Evolutionary conservation across 352 stramenopile genomes (phyloP).

Genomic region (Globisporangium polare): DNA sequence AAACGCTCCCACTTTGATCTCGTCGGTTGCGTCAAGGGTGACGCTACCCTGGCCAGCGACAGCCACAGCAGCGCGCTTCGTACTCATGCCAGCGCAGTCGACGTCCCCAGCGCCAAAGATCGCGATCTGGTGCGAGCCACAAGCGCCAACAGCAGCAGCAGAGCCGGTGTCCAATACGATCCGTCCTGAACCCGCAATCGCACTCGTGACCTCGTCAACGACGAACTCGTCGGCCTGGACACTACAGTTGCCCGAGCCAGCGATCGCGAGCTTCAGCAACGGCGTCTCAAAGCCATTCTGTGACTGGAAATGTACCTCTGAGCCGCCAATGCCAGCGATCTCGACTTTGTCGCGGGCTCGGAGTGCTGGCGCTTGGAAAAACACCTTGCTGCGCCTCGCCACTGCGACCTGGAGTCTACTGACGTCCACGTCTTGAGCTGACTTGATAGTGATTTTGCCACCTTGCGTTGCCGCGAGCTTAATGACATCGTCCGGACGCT

Average conservation of each 20-base stretch:
- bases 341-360: background rate
- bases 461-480: background rate
- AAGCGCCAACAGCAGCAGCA: background rate
- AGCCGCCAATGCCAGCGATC: background rate
- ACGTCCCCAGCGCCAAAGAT: constrained; percentile 1
- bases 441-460: background rate
- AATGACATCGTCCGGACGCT: background rate
- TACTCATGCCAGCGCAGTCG: background rate
- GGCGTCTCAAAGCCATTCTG: background rate
- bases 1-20: background rate
- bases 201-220: background rate
- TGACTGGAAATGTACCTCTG: background rate
- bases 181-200: background rate
- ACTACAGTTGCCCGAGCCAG: background rate
- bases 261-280: background rate
- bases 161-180: background rate
- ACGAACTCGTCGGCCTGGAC: background rate
- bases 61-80: background rate
- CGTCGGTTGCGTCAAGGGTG: background rate
- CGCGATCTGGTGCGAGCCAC: background rate
- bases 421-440: background rate
- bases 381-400: background rate
- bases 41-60: background rate
- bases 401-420: background rate
- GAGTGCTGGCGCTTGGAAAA: background rate